A percentile compares a stretch with the other conserved stretches of the same genome.
Conservation (phyloP, 139 green algal species). For the Axilococcus clingmanii region DNA sequence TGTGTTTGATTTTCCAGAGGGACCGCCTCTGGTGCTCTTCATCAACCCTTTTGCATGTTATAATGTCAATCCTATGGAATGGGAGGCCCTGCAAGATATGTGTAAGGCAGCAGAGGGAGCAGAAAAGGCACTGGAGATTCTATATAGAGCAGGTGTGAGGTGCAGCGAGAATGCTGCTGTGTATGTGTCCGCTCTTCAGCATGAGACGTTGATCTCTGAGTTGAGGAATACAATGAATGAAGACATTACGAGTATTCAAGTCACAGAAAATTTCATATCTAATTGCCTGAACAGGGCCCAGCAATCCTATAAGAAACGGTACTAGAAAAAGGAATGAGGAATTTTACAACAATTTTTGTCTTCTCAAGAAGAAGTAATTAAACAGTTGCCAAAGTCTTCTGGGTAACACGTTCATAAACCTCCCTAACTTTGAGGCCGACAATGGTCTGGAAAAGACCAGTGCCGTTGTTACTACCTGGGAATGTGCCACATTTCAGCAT, state of each 20-base stretch:
- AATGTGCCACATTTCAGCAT: constrained; percentile 98
- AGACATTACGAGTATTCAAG: constrained; percentile 10
- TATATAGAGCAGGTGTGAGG: background rate
- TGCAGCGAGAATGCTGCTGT: constrained; percentile 1
- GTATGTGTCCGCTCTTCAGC: constrained; percentile 18
- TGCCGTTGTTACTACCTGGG: constrained; percentile 98
- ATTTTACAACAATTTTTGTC: constrained; percentile 1
- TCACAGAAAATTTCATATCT: constrained; percentile 10
- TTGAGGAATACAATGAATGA: constrained; percentile 4
- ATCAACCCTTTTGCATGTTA: constrained; percentile 44
- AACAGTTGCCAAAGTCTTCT: constrained; percentile 49
- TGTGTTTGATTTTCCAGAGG: constrained; percentile 30
- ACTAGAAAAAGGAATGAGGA: no score
- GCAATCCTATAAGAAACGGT: constrained; percentile 15
- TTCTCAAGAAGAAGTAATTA: constrained; percentile 10
- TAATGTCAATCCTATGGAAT: constrained; percentile 29
- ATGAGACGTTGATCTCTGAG: constrained; percentile 4
- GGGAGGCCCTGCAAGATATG: constrained; percentile 29
- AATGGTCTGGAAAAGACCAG: constrained; percentile 97
- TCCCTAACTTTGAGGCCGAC: constrained; percentile 95
- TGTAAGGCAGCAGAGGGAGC: background rate
- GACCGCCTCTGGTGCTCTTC: constrained; percentile 27
- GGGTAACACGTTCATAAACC: constrained; percentile 88
- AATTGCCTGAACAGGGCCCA: constrained; percentile 19
- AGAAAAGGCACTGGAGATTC: background rate